Evolutionary conservation across 208 protist species (phyloP).

Genomic region (Leishmania martiniquensis): DNA sequence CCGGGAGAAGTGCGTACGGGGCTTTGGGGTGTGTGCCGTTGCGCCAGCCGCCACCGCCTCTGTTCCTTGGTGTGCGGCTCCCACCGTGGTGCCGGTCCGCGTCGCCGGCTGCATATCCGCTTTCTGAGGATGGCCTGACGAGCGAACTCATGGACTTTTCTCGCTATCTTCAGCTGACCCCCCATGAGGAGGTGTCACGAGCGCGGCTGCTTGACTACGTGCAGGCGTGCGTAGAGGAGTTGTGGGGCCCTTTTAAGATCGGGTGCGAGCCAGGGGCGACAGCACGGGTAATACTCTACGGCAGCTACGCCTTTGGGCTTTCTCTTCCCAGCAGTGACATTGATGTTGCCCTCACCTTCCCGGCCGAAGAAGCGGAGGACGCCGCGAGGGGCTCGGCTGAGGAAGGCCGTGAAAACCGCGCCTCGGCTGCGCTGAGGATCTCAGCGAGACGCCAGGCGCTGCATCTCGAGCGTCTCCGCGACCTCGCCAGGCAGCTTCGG

Average conservation of each 20-base stretch:
- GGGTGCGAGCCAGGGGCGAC: neutral
- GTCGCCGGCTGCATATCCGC: slow-evolving; percentile 25
- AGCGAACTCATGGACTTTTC: slow-evolving; percentile 54
- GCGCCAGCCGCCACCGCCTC: neutral
- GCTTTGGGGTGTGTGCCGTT: neutral
- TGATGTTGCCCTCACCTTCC: slow-evolving; percentile 42
- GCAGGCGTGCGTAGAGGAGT: slow-evolving; percentile 14
- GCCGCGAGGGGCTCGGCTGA: neutral
- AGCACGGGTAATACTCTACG: slow-evolving; percentile 50
- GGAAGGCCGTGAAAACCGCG: neutral
- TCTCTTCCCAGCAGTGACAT: slow-evolving; percentile 64
- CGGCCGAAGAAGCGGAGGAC: slow-evolving; percentile 11
- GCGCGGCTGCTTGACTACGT: slow-evolving; percentile 34
- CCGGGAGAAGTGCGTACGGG: neutral
- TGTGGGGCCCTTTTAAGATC: slow-evolving; percentile 24
- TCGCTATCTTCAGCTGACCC: slow-evolving; percentile 33
- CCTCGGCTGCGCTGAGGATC: neutral
- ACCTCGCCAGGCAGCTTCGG: slow-evolving; percentile 24
- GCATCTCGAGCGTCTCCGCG: slow-evolving; percentile 32
- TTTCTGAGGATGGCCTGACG: slow-evolving; percentile 43
- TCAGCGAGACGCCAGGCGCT: slow-evolving; percentile 15
- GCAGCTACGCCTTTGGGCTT: slow-evolving; percentile 63
- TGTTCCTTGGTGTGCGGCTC: slow-evolving; percentile 5
- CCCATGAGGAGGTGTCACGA: slow-evolving; percentile 29
- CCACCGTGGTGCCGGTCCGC: slow-evolving; percentile 18